phyloP scores from a whole-genome alignment of 495 filamentous ascomycete genomes.

The Acidomyces sp. region DNA sequence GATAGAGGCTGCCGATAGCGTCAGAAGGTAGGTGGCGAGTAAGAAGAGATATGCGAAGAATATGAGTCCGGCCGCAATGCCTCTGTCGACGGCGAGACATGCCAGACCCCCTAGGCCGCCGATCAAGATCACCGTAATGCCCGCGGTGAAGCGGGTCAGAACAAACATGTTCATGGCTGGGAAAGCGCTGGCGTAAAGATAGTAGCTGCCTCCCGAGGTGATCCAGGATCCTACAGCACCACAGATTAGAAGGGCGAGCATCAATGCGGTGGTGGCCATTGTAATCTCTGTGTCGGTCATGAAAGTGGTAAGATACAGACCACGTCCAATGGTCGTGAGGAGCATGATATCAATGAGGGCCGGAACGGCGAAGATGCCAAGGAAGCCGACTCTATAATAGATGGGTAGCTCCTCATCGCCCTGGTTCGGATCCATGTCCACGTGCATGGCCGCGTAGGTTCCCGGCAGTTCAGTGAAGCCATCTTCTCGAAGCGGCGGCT shows the following conservation, averaged over 20 bases:
- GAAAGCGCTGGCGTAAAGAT: constrained; percentile 47
- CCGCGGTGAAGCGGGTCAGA: constrained; percentile 44
- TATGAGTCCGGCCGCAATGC: constrained; percentile 22
- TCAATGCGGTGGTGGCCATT: constrained; percentile 43
- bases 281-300: constrained; percentile 39
- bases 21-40: constrained; percentile 25
- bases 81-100: constrained; percentile 30
- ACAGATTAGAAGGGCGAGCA: constrained; percentile 43
- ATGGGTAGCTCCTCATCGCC: constrained; percentile 31
- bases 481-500: constrained; percentile 41
- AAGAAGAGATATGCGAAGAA: constrained; percentile 28
- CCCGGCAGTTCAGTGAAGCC: constrained; percentile 39
- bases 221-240: constrained; percentile 50
- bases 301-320: constrained; percentile 43
- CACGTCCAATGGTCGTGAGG: constrained; percentile 43
- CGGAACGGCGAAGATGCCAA: constrained; percentile 48
- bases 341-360: constrained; percentile 48
- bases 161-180: constrained; percentile 49
- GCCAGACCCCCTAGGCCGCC: constrained; percentile 39
- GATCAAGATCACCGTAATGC: constrained; percentile 41
- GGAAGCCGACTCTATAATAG: constrained; percentile 43
- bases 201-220: constrained; percentile 45
- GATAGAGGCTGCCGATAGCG: constrained; percentile 37
- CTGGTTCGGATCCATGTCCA: constrained; percentile 40
- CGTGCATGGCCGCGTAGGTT: constrained; percentile 41